Evolutionary conservation across 805 yeast genomes (phyloP).

Genomic region (Huiozyma naganishii): DNA sequence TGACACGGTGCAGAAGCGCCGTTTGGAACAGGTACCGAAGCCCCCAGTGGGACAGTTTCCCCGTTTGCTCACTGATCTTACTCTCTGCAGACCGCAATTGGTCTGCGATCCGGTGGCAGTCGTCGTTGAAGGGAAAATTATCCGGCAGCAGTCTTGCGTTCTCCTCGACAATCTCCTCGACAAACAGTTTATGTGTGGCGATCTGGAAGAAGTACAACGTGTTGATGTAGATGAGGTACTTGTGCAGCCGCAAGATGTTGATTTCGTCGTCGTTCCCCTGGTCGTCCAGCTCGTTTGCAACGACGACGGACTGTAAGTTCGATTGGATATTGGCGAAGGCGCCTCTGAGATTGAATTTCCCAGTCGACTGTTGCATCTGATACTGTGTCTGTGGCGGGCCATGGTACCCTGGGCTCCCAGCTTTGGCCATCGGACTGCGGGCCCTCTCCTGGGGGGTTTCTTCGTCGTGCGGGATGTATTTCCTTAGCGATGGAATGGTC

Average conservation of each 20-base stretch:
- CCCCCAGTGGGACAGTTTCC: slow-evolving; percentile 29
- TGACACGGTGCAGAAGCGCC: slow-evolving; percentile 28
- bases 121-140: slow-evolving; percentile 32
- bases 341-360: slow-evolving; percentile 25
- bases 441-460: slow-evolving; percentile 1
- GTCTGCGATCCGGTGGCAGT: slow-evolving; percentile 20
- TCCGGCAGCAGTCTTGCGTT: slow-evolving; percentile 24
- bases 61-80: slow-evolving; percentile 18
- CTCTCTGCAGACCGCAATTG: slow-evolving; percentile 19
- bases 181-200: slow-evolving; percentile 44
- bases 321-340: slow-evolving; percentile 31
- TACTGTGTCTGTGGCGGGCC: slow-evolving; percentile 11
- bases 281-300: slow-evolving; percentile 21
- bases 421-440: slow-evolving; percentile 2
- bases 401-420: neutral
- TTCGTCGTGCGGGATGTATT: slow-evolving; percentile 13
- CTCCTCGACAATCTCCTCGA: slow-evolving; percentile 24
- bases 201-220: slow-evolving; percentile 54
- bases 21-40: slow-evolving; percentile 34
- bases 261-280: slow-evolving; percentile 9
- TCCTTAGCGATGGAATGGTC: slow-evolving; percentile 13
- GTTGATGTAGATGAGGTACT: slow-evolving; percentile 60
- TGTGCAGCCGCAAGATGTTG: slow-evolving; percentile 35
- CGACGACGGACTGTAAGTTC: slow-evolving; percentile 24
- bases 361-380: slow-evolving; percentile 4